Evolutionary conservation across 495 filamentous ascomycete genomes (phyloP).

Genomic region (Amphirosellinia nigrospora): DNA sequence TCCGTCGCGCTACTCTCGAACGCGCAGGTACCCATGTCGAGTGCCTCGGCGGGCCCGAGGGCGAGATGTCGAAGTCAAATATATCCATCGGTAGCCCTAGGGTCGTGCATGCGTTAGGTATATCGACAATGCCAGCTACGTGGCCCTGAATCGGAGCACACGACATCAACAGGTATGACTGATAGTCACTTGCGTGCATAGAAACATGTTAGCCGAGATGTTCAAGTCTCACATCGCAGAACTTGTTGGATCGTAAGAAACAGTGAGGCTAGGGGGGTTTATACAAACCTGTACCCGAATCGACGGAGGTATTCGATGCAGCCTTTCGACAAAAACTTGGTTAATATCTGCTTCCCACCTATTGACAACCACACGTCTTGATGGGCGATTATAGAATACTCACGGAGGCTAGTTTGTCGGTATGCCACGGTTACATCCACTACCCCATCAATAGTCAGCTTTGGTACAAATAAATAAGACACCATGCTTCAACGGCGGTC

Average conservation of each 20-base stretch:
- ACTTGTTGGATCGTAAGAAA: too few relatives aligned
- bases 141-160: conserved; percentile 93
- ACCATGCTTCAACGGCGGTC: not conserved
- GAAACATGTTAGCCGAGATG: too few relatives aligned
- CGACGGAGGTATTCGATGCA: conserved; percentile 84
- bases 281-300: conserved; percentile 77
- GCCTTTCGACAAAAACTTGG: conserved; percentile 25
- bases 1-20: conserved; percentile 62
- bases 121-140: conserved; percentile 92
- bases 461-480: not conserved
- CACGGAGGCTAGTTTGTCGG: conserved; percentile 79
- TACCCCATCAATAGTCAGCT: not conserved
- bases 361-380: not conserved
- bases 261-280: too few relatives aligned
- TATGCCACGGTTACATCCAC: conserved; percentile 93
- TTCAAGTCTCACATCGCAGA: too few relatives aligned
- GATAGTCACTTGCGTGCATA: too few relatives aligned
- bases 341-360: conserved; percentile 1
- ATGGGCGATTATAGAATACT: conserved; percentile 30
- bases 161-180: conserved; percentile 87
- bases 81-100: conserved; percentile 93
- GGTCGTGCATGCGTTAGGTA: conserved; percentile 84
- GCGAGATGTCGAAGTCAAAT: conserved; percentile 91
- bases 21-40: conserved; percentile 80
- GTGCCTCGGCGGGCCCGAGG: conserved; percentile 62